These are phyloP conservation scores for Leccinum ochraceum DNA, from an alignment of 768 basidiomycete genomes.

Conservation along the genomic window DNA sequence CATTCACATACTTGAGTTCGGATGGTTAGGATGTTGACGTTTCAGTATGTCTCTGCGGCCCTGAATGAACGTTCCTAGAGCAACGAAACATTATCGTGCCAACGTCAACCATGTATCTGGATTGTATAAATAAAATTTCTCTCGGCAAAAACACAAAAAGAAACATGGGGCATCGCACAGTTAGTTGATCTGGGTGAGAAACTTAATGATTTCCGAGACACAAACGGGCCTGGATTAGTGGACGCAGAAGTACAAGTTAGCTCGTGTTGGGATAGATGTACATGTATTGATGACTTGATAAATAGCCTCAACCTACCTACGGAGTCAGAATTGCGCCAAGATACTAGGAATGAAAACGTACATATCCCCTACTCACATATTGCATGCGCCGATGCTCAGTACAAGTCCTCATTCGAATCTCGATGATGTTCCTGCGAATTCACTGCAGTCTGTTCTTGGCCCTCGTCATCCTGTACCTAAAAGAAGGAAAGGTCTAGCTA, in stretches of 20 bases:
- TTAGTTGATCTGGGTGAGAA: background rate
- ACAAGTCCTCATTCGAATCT: background rate
- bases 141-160: background rate
- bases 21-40: background rate
- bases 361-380: background rate
- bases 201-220: background rate
- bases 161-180: background rate
- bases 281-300: background rate
- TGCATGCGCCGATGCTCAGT: background rate
- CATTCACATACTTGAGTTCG: background rate
- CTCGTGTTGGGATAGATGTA: background rate
- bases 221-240: background rate
- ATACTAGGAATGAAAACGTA: background rate
- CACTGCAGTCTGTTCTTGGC: background rate
- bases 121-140: background rate
- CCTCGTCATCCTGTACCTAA: background rate
- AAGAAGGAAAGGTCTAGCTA: background rate
- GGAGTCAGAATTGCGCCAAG: background rate
- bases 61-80: background rate
- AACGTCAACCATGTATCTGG: background rate
- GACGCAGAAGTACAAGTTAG: background rate
- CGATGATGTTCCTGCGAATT: background rate
- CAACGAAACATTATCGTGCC: background rate
- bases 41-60: background rate
- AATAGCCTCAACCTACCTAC: background rate